Evolutionary conservation across 192 early-diverging fungal genomes (phyloP).

Genomic region (Backusella circina): DNA sequence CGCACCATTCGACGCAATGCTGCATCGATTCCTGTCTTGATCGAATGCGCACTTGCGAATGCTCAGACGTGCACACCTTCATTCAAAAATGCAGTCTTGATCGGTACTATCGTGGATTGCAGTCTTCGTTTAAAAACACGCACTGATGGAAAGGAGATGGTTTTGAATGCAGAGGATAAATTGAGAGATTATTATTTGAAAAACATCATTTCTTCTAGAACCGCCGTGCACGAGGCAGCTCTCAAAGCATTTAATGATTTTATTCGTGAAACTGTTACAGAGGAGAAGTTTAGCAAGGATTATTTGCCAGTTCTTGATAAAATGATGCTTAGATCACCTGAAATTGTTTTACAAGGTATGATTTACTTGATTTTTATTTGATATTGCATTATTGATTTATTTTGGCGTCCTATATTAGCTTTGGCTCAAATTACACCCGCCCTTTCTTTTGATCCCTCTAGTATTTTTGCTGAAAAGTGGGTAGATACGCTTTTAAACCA

Average conservation of each 20-base stretch:
- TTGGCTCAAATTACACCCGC: constrained; percentile 46
- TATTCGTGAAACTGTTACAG: constrained; percentile 50
- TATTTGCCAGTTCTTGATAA: constrained; percentile 66
- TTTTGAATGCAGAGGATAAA: constrained; percentile 40
- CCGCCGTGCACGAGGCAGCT: constrained; percentile 36
- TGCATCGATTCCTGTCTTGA: constrained; percentile 45
- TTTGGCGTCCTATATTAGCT: constrained; percentile 31
- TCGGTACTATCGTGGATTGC: constrained; percentile 59
- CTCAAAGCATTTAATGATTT: constrained; percentile 57
- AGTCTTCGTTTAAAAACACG: constrained; percentile 47
- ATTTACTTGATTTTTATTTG: not conserved
- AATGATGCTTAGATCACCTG: constrained; percentile 83
- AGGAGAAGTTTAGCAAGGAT: constrained; percentile 49
- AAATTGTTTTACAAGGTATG: constrained; percentile 64
- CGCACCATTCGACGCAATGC: constrained; percentile 52
- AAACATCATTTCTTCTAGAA: constrained; percentile 52
- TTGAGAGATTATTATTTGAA: constrained; percentile 60
- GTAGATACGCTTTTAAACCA: constrained; percentile 62
- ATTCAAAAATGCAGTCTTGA: constrained; percentile 49
- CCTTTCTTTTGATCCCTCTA: constrained; percentile 58
- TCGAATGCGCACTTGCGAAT: constrained; percentile 42
- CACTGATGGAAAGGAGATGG: constrained; percentile 24
- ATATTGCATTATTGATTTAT: not conserved
- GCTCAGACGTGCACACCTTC: constrained; percentile 39
- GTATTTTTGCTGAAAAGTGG: constrained; percentile 57